phyloP scores from a whole-genome alignment of 257 asterid species.

The Solanum arcanum region DNA sequence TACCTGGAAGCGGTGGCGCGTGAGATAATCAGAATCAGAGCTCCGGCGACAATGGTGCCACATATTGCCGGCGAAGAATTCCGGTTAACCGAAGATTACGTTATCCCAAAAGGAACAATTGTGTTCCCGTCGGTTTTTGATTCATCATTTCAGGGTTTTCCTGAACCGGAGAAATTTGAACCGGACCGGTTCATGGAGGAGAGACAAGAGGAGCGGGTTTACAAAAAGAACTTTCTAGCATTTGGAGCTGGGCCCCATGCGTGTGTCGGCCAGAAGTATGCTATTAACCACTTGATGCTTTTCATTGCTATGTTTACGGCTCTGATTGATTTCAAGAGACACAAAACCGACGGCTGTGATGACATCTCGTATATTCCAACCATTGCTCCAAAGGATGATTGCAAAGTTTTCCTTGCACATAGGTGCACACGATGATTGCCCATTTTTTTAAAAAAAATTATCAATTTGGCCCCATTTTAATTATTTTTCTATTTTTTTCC shows the following conservation, averaged over 20 bases:
- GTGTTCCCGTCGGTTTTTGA: conserved; percentile 89
- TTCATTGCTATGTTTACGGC: conserved; percentile 59
- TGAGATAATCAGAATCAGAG: conserved; percentile 67
- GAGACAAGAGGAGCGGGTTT: conserved; percentile 69
- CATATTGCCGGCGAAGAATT: conserved; percentile 79
- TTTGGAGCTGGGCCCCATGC: conserved; percentile 96
- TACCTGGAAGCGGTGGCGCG: conserved; percentile 89
- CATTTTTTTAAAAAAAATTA: not conserved
- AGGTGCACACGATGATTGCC: conserved; percentile 27
- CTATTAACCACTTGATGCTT: conserved; percentile 57
- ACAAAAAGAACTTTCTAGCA: conserved; percentile 56
- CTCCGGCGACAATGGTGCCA: conserved; percentile 95
- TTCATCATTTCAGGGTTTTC: conserved; percentile 78
- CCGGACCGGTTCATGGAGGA: conserved; percentile 81
- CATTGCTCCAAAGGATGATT: conserved; percentile 81
- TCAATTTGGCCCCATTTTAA: not conserved
- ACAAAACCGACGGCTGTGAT: conserved; percentile 70
- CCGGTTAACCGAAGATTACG: conserved; percentile 45
- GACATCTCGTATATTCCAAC: conserved; percentile 77
- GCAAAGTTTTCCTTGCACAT: conserved; percentile 48
- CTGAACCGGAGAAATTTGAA: conserved; percentile 72
- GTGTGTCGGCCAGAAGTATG: conserved; percentile 94
- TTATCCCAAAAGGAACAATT: conserved; percentile 68
- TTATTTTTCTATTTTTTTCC: not conserved
- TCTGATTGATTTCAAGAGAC: conserved; percentile 60